These are phyloP conservation scores for Ascocoryne sarcoides DNA, from an alignment of 2,329 filamentous ascomycete genomes.

Conservation along the genomic window DNA sequence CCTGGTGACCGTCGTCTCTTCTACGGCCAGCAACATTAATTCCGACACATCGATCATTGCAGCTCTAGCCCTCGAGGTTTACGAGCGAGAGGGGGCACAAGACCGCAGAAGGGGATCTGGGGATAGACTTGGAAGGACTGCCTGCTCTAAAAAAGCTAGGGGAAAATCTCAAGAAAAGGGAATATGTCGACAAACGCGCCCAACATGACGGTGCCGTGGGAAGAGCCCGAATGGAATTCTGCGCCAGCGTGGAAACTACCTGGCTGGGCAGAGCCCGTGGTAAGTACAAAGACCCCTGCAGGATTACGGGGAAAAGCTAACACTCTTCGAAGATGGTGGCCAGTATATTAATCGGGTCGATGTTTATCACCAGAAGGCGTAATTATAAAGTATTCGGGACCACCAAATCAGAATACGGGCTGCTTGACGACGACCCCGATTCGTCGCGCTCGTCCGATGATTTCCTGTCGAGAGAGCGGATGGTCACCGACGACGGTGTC, in stretches of 20 bases:
- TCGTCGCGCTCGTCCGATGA: slow-evolving; percentile 27
- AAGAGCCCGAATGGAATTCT: slow-evolving; percentile 28
- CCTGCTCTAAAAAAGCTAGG: too few species aligned
- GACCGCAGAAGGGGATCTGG: too few species aligned
- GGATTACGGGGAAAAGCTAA: slow-evolving; percentile 9
- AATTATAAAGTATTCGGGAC: slow-evolving; percentile 21
- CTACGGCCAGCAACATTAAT: too few species aligned
- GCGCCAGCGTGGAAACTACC: slow-evolving; percentile 27
- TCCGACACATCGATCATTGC: too few species aligned
- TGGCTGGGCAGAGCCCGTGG: slow-evolving; percentile 28
- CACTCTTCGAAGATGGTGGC: slow-evolving; percentile 24
- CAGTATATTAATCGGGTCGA: slow-evolving; percentile 26
- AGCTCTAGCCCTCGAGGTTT: too few species aligned
- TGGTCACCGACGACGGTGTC: slow-evolving; percentile 13
- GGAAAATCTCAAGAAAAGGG: neutral
- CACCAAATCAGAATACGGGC: slow-evolving; percentile 8
- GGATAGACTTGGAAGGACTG: too few species aligned
- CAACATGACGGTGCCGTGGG: slow-evolving; percentile 19
- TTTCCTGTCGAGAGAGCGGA: slow-evolving; percentile 20
- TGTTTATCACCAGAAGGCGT: slow-evolving; percentile 24
- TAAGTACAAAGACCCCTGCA: slow-evolving; percentile 8
- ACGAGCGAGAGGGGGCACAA: too few species aligned
- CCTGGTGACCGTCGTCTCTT: too few species aligned
- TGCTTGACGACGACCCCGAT: slow-evolving; percentile 22
- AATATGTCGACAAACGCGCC: slow-evolving; percentile 1